Conservation (phyloP, 1,139 yeast species). For the Spencermartinsiella ligniputridi region DNA sequence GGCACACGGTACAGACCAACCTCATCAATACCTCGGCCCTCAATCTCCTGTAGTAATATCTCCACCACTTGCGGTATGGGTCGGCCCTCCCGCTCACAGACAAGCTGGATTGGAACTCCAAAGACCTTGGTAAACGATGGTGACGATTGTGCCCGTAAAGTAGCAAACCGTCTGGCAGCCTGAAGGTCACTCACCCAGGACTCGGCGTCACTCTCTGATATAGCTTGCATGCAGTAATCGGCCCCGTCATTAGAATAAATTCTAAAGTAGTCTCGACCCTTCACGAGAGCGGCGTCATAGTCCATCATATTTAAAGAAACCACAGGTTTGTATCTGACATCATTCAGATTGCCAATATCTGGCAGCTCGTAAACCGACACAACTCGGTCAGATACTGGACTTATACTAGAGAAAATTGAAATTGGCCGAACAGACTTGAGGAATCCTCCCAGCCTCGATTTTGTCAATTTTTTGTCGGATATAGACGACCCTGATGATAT, state of each 20-base stretch:
- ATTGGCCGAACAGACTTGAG: conserved; percentile 40
- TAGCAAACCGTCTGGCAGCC: conserved; percentile 40
- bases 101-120: conserved; percentile 80
- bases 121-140: conserved; percentile 50
- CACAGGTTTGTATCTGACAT: conserved; percentile 52
- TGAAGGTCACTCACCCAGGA: conserved; percentile 62
- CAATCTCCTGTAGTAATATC: conserved; percentile 66
- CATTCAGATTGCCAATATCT: conserved; percentile 40
- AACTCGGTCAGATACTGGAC: conserved; percentile 47
- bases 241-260: conserved; percentile 35
- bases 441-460: conserved; percentile 34
- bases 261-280: conserved; percentile 8
- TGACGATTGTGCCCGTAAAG: conserved; percentile 18
- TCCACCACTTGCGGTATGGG: conserved; percentile 63
- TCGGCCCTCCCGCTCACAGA: conserved; percentile 67
- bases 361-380: conserved; percentile 60
- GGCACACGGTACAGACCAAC: conserved; percentile 91
- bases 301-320: conserved; percentile 52
- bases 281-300: conserved; percentile 28
- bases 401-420: conserved; percentile 35
- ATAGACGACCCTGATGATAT: conserved; percentile 3
- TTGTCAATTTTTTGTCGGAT: conserved; percentile 7
- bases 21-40: conserved; percentile 78
- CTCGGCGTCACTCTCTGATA: conserved; percentile 56
- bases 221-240: conserved; percentile 68